A percentile compares a stretch with the other conserved stretches of the same genome.
Conservation (phyloP, 2,329 filamentous ascomycete species). For the Fusarium continuum region DNA sequence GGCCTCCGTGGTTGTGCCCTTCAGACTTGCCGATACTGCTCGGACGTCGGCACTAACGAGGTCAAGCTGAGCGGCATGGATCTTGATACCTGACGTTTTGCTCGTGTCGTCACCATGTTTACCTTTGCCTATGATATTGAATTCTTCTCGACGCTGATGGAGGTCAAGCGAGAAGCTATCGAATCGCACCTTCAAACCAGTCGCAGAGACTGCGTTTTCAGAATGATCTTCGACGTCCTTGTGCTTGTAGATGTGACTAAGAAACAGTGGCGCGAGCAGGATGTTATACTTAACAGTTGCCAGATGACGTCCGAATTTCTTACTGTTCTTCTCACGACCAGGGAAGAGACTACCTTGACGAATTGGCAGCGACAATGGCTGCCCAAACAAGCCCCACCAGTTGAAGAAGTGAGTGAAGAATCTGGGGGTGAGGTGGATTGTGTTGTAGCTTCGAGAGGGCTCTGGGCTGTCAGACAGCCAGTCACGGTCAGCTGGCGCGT, state of each 20-base stretch:
- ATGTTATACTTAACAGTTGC: constrained; percentile 99
- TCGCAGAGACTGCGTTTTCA: constrained; percentile 82
- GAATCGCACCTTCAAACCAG: constrained; percentile 93
- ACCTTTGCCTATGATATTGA: constrained; percentile 81
- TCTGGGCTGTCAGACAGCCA: constrained; percentile 81
- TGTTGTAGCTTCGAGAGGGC: constrained; percentile 91
- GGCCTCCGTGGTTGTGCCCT: constrained; percentile 79
- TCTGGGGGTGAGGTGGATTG: constrained; percentile 90
- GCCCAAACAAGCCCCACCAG: constrained; percentile 97
- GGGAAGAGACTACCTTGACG: constrained; percentile 93
- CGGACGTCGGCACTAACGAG: constrained; percentile 91
- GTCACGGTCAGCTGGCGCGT: constrained; percentile 85
- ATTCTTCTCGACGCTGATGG: constrained; percentile 92
- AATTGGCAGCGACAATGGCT: constrained; percentile 92
- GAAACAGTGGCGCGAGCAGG: constrained; percentile 88
- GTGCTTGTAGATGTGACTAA: constrained; percentile 98
- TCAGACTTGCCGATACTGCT: constrained; percentile 90
- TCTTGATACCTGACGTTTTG: constrained; percentile 91
- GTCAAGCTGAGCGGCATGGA: constrained; percentile 93
- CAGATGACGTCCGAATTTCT: constrained; percentile 96
- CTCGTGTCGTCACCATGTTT: constrained; percentile 71
- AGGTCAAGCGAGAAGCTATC: constrained; percentile 98
- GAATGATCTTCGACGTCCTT: constrained; percentile 90
- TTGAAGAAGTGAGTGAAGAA: constrained; percentile 99
- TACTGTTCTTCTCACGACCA: constrained; percentile 93